These are phyloP conservation scores for Cladorrhinum sp. DNA, from an alignment of 2,329 filamentous ascomycete species.

Conservation along the genomic window DNA sequence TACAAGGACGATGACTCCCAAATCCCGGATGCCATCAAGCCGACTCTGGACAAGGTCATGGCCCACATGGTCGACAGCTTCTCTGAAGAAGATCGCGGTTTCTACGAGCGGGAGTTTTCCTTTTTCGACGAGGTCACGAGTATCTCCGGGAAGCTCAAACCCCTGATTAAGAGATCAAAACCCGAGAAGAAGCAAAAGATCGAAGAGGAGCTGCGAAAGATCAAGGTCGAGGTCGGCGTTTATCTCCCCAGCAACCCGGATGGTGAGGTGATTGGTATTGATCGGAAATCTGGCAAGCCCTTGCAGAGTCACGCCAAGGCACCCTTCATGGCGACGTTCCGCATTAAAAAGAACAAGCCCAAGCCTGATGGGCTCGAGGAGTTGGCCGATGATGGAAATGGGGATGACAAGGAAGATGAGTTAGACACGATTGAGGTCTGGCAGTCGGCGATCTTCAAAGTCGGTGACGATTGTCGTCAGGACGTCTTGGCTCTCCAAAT, in stretches of 20 bases:
- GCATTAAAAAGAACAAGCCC: conserved; percentile 77
- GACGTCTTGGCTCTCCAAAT: conserved; percentile 96
- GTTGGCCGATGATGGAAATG: conserved; percentile 47
- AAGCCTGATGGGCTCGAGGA: conserved; percentile 51
- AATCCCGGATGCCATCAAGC: conserved; percentile 88
- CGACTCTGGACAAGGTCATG: conserved; percentile 88
- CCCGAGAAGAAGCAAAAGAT: conserved; percentile 99
- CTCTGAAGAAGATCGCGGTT: conserved; percentile 70
- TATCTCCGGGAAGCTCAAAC: conserved; percentile 93
- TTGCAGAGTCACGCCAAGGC: conserved; percentile 97
- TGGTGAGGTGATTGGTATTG: conserved; percentile 94
- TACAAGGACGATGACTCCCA: conserved; percentile 95
- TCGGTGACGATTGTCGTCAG: conserved; percentile 96
- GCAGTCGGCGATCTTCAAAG: conserved; percentile 99
- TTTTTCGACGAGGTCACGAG: conserved; percentile 97
- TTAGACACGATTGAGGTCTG: conserved; percentile 81
- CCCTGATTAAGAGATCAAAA: conserved; percentile 86
- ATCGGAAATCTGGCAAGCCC: conserved; percentile 95
- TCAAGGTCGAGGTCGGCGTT: conserved; percentile 93
- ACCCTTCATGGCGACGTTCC: conserved; percentile 98
- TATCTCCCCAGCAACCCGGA: conserved; percentile 97
- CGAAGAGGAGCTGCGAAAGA: conserved; percentile 95
- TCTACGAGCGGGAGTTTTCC: conserved; percentile 93
- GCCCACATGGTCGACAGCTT: conserved; percentile 79
- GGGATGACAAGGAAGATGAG: conserved; percentile 32